These are phyloP conservation scores for Ophiostoma fasciatum DNA, from an alignment of 2,329 filamentous ascomycete genomes.

Conservation along the genomic window DNA sequence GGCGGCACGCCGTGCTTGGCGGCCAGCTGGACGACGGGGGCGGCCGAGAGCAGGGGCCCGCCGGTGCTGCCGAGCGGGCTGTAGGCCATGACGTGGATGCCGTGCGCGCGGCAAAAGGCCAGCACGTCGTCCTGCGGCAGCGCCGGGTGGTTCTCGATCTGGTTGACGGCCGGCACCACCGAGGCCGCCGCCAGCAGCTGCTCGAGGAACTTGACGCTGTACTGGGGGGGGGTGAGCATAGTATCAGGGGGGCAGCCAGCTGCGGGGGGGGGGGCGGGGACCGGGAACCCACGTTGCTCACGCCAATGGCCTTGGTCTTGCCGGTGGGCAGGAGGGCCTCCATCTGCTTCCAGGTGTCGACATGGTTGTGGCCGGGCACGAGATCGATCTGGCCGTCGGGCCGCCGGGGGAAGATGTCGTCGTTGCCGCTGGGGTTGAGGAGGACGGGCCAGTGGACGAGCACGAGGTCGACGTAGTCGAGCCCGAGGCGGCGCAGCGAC, in stretches of 20 bases:
- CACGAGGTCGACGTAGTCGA: constrained; percentile 71
- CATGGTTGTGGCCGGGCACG: constrained; percentile 50
- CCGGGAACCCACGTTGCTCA: constrained; percentile 33
- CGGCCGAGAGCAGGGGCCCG: constrained; percentile 48
- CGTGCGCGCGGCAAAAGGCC: constrained; percentile 50
- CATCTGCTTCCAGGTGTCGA: constrained; percentile 65
- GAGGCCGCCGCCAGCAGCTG: constrained; percentile 33
- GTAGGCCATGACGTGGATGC: constrained; percentile 61
- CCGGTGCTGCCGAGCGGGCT: constrained; percentile 50
- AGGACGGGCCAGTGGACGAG: constrained; percentile 74
- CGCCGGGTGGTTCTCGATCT: constrained; percentile 60
- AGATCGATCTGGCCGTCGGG: constrained; percentile 63
- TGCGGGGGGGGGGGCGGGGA: neutral
- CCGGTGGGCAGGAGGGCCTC: constrained; percentile 48
- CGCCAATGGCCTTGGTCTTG: constrained; percentile 39
- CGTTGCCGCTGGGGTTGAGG: constrained; percentile 64
- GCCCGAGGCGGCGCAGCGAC: constrained; percentile 56
- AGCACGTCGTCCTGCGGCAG: constrained; percentile 60
- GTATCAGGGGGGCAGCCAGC: neutral
- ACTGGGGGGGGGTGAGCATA: constrained; percentile 19
- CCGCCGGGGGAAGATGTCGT: constrained; percentile 60
- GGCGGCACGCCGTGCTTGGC: constrained; percentile 46
- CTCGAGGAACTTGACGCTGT: constrained; percentile 40
- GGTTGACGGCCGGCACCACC: constrained; percentile 51
- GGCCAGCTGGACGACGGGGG: constrained; percentile 47